Percentiles rank a stretch among this genome's conserved stretches.
These are phyloP conservation scores for Jamesozyma hellenica DNA, from an alignment of 805 yeast genomes.

Conservation along the genomic window DNA sequence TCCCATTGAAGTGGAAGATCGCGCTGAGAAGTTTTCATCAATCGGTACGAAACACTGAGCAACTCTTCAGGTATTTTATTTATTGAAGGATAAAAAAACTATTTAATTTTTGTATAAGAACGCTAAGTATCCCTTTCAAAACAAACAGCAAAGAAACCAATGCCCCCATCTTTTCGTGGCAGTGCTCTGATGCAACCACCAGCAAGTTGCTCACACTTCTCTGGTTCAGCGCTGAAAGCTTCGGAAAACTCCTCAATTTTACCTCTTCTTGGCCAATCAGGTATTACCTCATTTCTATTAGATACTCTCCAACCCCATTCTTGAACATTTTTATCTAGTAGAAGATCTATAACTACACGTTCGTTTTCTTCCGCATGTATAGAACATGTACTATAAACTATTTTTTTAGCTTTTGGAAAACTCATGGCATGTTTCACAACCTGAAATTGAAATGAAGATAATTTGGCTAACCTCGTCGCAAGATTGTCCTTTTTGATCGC, in stretches of 20 bases:
- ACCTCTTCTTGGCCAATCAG: conserved; percentile 85
- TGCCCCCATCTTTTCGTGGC: conserved; percentile 93
- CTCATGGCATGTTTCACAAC: conserved; percentile 81
- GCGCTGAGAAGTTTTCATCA: no score
- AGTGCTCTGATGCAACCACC: conserved; percentile 79
- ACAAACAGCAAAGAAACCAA: conserved; percentile 94
- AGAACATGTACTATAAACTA: conserved; percentile 94
- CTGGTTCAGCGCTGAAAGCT: conserved; percentile 35
- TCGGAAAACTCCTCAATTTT: conserved; percentile 53
- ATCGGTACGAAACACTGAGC: no score
- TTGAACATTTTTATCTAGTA: conserved; percentile 56
- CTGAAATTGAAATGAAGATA: conserved; percentile 78
- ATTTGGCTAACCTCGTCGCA: conserved; percentile 40
- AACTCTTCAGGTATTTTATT: no score
- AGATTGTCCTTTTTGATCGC: conserved; percentile 34
- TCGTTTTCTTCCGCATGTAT: conserved; percentile 92
- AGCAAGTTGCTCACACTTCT: conserved; percentile 47
- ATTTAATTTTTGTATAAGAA: neutral
- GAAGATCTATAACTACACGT: conserved; percentile 71
- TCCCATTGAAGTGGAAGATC: no score
- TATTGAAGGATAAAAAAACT: no score
- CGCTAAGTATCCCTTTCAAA: conserved; percentile 38
- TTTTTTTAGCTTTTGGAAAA: conserved; percentile 65
- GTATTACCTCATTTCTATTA: conserved; percentile 52
- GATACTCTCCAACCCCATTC: conserved; percentile 67